Evolutionary conservation across 1,284 basidiomycete species (phyloP).

Genomic region (Rhodofomes roseus): DNA sequence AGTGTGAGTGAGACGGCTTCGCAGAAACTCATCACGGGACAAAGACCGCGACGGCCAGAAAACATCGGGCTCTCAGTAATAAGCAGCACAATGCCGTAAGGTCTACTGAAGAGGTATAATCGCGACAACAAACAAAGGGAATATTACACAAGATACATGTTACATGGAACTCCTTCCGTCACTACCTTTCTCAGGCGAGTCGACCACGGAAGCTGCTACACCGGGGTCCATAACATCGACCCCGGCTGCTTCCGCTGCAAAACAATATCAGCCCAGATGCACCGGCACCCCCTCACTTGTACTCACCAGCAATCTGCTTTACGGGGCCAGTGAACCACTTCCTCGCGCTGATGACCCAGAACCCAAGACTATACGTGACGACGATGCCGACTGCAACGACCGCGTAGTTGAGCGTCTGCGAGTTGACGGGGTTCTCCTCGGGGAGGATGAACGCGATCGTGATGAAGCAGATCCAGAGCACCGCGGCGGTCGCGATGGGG

Average conservation of each 20-base stretch:
- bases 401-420: slow-evolving; percentile 70
- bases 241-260: slow-evolving; percentile 43
- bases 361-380: slow-evolving; percentile 52
- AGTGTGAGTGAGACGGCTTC: too few species aligned
- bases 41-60: too few species aligned
- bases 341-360: slow-evolving; percentile 66
- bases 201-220: slow-evolving; percentile 17
- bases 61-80: too few species aligned
- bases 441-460: slow-evolving; percentile 67
- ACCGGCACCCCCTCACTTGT: too few species aligned
- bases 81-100: too few species aligned
- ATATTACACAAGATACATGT: background rate
- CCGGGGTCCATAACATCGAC: slow-evolving; percentile 44
- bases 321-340: slow-evolving; percentile 70
- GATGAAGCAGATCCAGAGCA: slow-evolving; percentile 60
- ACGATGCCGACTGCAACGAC: slow-evolving; percentile 74
- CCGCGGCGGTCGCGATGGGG: slow-evolving; percentile 49
- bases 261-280: too few species aligned
- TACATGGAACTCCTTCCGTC: background rate
- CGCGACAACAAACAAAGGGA: background rate
- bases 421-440: slow-evolving; percentile 62
- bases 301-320: slow-evolving; percentile 56
- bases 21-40: too few species aligned
- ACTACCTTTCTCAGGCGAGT: slow-evolving; percentile 9
- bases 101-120: background rate